Evolutionary conservation across 2,329 filamentous ascomycete genomes (phyloP), one percentile per base, ranked within the genome.

Genomic region (Cladosporium oxysporum): DNA sequence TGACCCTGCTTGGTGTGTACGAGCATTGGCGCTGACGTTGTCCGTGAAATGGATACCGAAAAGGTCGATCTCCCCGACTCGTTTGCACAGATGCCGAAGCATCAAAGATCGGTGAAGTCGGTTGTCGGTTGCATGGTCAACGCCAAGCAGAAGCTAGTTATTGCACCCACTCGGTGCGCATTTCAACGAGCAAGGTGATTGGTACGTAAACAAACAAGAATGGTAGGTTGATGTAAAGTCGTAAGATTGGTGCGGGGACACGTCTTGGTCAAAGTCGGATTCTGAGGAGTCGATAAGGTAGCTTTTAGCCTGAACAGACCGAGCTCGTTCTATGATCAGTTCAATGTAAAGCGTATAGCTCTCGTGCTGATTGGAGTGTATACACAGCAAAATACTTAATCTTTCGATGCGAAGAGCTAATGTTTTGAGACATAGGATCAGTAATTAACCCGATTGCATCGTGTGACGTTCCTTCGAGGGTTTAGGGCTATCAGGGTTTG

Each of bases 21-120:
- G 26, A 50, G 58, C 58, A 50, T 61, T 61, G 58, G 58, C 44
- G 29, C 41, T 33, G 41, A 61, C 41, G 58, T 35, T 33, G 28
- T 55, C 18, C 6, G 7, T 41, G n/a, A 5, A 3, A n/a, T 41
- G 16, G 31, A 21, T n/a, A 47, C n/a, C n/a, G 6, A 47, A 47
- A 23, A 47, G 41, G 1, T 47, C 41, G n/a, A 47, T 47, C 41
- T 47, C 1, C 41, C 41, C 2, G 3, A 47, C n/a, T 47, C 41
- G 6, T 47, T 21, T 23, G 41, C 41, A 23, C 21, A n/a, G 41
- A 47, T 47, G n/a, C n/a, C 3, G n/a, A 23, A 47, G 41, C 41
- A 21, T 23, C 41, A 47, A 47, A n/a, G 41, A 21, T 47, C 8
- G 41, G 41, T 47, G 41, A 47, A 5, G 41, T 47, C 41, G 41